Base-by-base conservation (phyloP, 2,329 filamentous ascomycete genomes). In the Phyllosticta paracitricarpa region DNA sequence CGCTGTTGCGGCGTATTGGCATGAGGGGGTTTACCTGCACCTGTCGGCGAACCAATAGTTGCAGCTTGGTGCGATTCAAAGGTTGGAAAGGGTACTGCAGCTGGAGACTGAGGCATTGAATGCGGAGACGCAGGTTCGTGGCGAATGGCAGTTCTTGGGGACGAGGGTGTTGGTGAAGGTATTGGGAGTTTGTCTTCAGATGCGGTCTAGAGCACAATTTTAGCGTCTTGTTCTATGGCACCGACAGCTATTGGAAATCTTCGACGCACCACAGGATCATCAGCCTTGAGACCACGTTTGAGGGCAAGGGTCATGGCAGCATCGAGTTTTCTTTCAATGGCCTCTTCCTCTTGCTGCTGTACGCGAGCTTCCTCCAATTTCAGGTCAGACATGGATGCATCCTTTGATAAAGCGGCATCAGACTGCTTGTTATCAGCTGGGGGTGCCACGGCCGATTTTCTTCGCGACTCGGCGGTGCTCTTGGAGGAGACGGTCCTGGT, bases 331-430 rank as follows among this genome's bases (percentile, higher is more conserved):
- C 77, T 75, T 61, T 79, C 73, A 26, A 86, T 73, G 48, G 79
- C 77, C 3, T 72, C 71, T 68, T 87, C 85, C 68, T 88, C 83
- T 67, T 85, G 75, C 35, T 73, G 66, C 56, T 76, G 78, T 0
- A 80, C 70, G 30, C 73, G 74, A 24, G 82, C 80, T 68, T 87
- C 84, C 71, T 87, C 82, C 35, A 75, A 76, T 66, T 81, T 79
- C 12, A 87, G 68, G 59, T 85, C 82, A 4, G 73, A 75, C 54
- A 86, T 73, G 2, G 81, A 80, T 0, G 81, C 76, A 1, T 77
- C 33, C 17, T 62, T 56, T 19, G 54, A 56, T 26, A 62, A 56
- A 7, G 53, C 53, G 19, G 61, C 57, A 53, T 59, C 57, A 19
- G 54, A 52, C 14, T n/a, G 56, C 30, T 59, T 62, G 24, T 59